A percentile compares a stretch with the other conserved stretches of the same genome.
phyloP scores from a whole-genome alignment of 768 basidiomycete genomes.

The Mycena vitilis region DNA sequence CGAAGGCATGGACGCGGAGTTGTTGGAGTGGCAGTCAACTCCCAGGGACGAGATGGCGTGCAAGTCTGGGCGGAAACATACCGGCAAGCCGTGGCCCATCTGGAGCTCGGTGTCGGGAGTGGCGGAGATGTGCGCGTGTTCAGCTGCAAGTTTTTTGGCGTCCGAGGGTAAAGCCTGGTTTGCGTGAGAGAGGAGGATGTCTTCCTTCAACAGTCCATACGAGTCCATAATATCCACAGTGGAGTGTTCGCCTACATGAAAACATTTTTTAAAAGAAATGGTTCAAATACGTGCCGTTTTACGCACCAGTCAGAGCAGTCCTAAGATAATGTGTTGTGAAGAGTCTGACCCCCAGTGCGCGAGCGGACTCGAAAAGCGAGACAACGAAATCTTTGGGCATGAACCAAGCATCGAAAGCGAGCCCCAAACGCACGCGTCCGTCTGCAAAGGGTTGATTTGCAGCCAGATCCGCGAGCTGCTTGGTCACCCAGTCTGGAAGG shows the following conservation, averaged over 20 bases:
- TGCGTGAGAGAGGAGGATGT: conserved; percentile 32
- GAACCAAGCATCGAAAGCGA: conserved; percentile 28
- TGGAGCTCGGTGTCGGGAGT: conserved; percentile 34
- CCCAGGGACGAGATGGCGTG: conserved; percentile 27
- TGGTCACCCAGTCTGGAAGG: conserved; percentile 18
- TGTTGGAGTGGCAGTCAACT: conserved; percentile 33
- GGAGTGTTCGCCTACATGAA: conserved; percentile 16
- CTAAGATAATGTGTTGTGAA: conserved; percentile 28
- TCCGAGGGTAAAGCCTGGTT: conserved; percentile 19
- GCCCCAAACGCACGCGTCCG: conserved; percentile 31
- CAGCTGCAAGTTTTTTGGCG: conserved; percentile 18
- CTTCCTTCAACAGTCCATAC: conserved; percentile 29
- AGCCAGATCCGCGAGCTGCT: conserved; percentile 28
- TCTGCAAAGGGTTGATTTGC: conserved; percentile 30
- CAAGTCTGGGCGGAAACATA: conserved; percentile 27
- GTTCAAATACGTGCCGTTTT: no score
- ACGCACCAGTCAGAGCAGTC: conserved; percentile 14
- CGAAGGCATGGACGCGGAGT: conserved; percentile 31
- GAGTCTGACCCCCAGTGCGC: conserved; percentile 22
- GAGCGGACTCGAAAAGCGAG: conserved; percentile 9
- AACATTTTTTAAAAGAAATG: no score
- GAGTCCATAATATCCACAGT: conserved; percentile 18
- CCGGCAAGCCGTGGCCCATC: conserved; percentile 27
- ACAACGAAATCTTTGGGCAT: conserved; percentile 26
- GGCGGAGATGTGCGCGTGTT: conserved; percentile 25